These are phyloP conservation scores for Paramecium primaurelia DNA, from an alignment of 73 alveolate genomes.

Conservation along the genomic window DNA sequence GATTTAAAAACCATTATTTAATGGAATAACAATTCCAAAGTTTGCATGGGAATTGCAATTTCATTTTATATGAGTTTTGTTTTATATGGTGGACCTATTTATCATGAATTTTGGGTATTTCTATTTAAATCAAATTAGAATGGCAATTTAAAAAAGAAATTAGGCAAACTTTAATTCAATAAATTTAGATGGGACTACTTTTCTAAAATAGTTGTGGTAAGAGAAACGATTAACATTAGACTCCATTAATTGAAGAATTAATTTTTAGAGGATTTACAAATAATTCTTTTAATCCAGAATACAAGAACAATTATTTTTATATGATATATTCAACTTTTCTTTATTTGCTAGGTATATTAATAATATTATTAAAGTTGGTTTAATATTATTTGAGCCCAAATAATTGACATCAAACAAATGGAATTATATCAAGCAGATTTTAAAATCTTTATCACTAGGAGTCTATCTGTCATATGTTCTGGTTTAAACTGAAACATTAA, in stretches of 20 bases:
- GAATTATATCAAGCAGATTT: neutral
- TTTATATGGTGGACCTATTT: slow-evolving; percentile 29
- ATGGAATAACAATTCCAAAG: neutral
- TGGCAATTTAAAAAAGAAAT: slow-evolving; percentile 21
- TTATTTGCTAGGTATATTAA: slow-evolving; percentile 2
- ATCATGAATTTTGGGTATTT: slow-evolving; percentile 43
- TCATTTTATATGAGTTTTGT: slow-evolving; percentile 43
- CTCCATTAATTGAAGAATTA: slow-evolving; percentile 28
- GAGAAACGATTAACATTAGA: neutral
- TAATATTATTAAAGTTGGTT: neutral
- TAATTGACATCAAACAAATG: neutral
- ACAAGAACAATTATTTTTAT: neutral
- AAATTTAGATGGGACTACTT: slow-evolving; percentile 50
- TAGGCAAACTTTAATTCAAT: slow-evolving; percentile 21
- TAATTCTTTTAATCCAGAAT: slow-evolving; percentile 15
- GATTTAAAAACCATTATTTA: neutral
- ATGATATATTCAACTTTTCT: slow-evolving; percentile 12
- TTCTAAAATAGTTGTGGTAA: slow-evolving; percentile 45
- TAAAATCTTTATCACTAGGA: slow-evolving; percentile 3
- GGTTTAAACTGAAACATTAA: slow-evolving; percentile 14
- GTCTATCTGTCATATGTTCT: slow-evolving; percentile 19
- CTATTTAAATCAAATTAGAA: neutral
- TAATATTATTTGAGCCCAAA: neutral
- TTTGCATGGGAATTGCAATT: neutral
- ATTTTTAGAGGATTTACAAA: slow-evolving; percentile 25